Conservation (phyloP, 805 yeast species). For the Cyberlindnera euphorbiae region DNA sequence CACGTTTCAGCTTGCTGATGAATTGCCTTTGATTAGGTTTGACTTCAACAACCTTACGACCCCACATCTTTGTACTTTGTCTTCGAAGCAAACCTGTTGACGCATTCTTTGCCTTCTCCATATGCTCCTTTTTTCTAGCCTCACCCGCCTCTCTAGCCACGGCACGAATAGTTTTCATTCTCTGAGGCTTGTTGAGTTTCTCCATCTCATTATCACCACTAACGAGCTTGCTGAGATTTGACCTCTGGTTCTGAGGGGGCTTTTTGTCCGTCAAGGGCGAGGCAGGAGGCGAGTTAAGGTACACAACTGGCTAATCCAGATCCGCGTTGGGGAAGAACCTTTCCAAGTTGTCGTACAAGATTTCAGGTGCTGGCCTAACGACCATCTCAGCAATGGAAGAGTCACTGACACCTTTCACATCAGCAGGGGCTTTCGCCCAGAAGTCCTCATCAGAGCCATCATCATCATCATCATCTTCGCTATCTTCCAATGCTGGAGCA, state of each 20-base stretch:
- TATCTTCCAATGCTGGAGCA: slow-evolving; percentile 50
- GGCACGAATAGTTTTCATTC: slow-evolving; percentile 88
- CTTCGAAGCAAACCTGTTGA: slow-evolving; percentile 48
- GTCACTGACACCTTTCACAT: slow-evolving; percentile 19
- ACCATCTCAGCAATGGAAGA: slow-evolving; percentile 45
- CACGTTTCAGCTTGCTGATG: slow-evolving; percentile 57
- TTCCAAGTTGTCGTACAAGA: slow-evolving; percentile 86
- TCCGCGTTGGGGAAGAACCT: slow-evolving; percentile 89
- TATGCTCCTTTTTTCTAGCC: slow-evolving; percentile 39
- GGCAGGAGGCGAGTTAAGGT: slow-evolving; percentile 56
- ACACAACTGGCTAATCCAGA: slow-evolving; percentile 86
- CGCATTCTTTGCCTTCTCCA: slow-evolving; percentile 18
- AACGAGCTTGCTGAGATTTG: slow-evolving; percentile 19
- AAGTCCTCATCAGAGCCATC: slow-evolving; percentile 53
- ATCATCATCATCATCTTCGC: slow-evolving; percentile 24
- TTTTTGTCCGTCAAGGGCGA: slow-evolving; percentile 35
- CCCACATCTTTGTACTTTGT: slow-evolving; percentile 95
- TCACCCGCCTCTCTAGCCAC: slow-evolving; percentile 89
- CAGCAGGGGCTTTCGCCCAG: slow-evolving; percentile 48
- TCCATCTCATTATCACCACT: slow-evolving; percentile 17
- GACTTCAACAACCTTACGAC: slow-evolving; percentile 86
- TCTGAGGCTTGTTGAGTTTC: slow-evolving; percentile 33
- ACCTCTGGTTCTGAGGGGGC: not conserved
- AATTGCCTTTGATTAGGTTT: slow-evolving; percentile 63
- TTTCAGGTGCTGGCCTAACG: slow-evolving; percentile 93